A percentile compares a stretch with the other conserved stretches of the same genome.
Evolutionary conservation across 441 rosid species (phyloP).

Genomic region (Codiaeum variegatum): DNA sequence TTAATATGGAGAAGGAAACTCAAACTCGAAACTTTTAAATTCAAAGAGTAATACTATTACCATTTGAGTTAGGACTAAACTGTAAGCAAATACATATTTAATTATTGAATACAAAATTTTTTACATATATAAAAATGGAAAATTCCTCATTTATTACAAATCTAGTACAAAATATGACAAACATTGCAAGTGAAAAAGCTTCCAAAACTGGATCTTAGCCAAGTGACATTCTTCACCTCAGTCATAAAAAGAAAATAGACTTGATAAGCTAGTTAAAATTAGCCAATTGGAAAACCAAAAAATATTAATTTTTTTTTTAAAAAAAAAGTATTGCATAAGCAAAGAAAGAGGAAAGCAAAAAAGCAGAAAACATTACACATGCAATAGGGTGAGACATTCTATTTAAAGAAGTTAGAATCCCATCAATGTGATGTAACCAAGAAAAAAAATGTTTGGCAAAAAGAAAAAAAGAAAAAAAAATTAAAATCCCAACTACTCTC

Average conservation of each 20-base stretch:
- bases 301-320: too few relatives aligned
- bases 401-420: slow-evolving; percentile 14
- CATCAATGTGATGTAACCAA: slow-evolving; percentile 6
- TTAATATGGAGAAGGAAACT: too few relatives aligned
- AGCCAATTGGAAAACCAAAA: not conserved
- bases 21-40: too few relatives aligned
- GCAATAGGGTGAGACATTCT: slow-evolving; percentile 4
- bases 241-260: not conserved
- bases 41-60: too few relatives aligned
- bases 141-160: not conserved
- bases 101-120: not conserved
- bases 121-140: not conserved
- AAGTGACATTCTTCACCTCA: not conserved
- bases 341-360: not conserved
- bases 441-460: too few relatives aligned
- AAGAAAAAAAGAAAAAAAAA: too few relatives aligned
- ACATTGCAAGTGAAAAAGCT: too few relatives aligned
- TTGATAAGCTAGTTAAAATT: not conserved
- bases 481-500: slow-evolving; percentile 1
- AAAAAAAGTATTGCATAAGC: not conserved
- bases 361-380: not conserved
- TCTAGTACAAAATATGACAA: not conserved
- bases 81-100: too few relatives aligned
- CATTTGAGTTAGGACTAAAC: too few relatives aligned
- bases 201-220: not conserved